A percentile compares a stretch with the other conserved stretches of the same genome.
Evolutionary conservation across 495 filamentous ascomycete genomes (phyloP).

Genomic region (Penicillium antarcticum): DNA sequence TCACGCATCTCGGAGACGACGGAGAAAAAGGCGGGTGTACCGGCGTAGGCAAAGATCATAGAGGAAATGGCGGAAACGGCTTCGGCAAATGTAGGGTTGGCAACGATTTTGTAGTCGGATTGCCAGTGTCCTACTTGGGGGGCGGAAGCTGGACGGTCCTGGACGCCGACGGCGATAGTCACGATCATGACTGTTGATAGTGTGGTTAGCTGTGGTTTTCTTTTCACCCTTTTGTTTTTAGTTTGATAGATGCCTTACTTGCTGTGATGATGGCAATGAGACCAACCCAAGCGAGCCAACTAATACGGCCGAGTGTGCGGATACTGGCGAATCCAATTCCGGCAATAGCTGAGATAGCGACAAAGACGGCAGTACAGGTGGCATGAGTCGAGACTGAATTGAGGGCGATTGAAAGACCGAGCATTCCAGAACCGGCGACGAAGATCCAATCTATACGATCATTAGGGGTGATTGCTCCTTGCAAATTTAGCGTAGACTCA

Average conservation of each 20-base stretch:
- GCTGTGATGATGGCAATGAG: conserved; percentile 33
- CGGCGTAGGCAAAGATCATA: conserved; percentile 63
- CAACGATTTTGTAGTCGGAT: conserved; percentile 30
- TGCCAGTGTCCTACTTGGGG: conserved; percentile 28
- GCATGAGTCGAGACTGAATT: conserved; percentile 61
- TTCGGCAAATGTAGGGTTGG: conserved; percentile 25
- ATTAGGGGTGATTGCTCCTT: conserved; percentile 44
- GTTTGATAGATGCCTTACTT: conserved; percentile 36
- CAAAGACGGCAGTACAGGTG: conserved; percentile 55
- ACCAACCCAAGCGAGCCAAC: conserved; percentile 39
- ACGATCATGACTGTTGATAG: conserved; percentile 58
- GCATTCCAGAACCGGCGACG: conserved; percentile 45
- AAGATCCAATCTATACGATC: conserved; percentile 53
- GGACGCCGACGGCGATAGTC: conserved; percentile 63
- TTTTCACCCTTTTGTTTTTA: no score
- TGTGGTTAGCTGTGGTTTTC: background rate
- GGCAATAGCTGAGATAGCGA: conserved; percentile 32
- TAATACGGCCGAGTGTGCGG: conserved; percentile 36
- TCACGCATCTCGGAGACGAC: conserved; percentile 75
- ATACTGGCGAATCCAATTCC: conserved; percentile 33
- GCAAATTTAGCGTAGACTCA: conserved; percentile 9
- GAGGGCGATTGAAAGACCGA: conserved; percentile 69
- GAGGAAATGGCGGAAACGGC: conserved; percentile 62
- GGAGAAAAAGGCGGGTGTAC: conserved; percentile 64
- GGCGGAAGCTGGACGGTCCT: conserved; percentile 37